phyloP scores from a whole-genome alignment of 208 protist species.

The Trichomonas gallinae region DNA sequence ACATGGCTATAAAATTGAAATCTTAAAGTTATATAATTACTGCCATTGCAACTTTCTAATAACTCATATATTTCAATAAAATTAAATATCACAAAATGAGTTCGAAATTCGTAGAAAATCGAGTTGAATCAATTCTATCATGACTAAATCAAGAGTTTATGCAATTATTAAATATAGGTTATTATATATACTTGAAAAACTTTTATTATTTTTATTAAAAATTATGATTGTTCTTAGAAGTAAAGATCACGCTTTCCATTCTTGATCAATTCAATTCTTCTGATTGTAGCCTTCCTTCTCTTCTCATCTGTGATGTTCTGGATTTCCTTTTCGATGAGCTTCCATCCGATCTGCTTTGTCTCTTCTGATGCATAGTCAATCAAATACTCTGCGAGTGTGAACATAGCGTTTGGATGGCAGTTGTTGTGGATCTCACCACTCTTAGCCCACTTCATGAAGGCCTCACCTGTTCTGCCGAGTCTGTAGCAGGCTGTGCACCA shows the following conservation, averaged over 20 bases:
- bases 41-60: no score
- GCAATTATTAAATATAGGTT: no score
- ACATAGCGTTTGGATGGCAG: slow-evolving; percentile 43
- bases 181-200: neutral
- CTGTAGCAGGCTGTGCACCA: slow-evolving; percentile 47
- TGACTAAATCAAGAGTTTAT: no score
- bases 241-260: slow-evolving; percentile 10
- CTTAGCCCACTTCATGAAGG: slow-evolving; percentile 48
- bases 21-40: no score
- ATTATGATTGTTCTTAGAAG: neutral
- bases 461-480: slow-evolving; percentile 38
- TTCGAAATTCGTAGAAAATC: no score
- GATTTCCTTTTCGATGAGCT: neutral
- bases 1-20: no score
- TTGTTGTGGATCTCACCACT: slow-evolving; percentile 40
- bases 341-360: neutral
- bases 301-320: neutral
- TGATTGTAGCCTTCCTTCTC: neutral
- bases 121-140: no score
- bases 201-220: neutral
- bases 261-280: neutral
- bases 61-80: no score
- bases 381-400: slow-evolving; percentile 35
- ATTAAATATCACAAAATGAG: no score
- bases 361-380: slow-evolving; percentile 17